Conservation (phyloP, 1,284 basidiomycete species). For the Ustilago sp. region DNA sequence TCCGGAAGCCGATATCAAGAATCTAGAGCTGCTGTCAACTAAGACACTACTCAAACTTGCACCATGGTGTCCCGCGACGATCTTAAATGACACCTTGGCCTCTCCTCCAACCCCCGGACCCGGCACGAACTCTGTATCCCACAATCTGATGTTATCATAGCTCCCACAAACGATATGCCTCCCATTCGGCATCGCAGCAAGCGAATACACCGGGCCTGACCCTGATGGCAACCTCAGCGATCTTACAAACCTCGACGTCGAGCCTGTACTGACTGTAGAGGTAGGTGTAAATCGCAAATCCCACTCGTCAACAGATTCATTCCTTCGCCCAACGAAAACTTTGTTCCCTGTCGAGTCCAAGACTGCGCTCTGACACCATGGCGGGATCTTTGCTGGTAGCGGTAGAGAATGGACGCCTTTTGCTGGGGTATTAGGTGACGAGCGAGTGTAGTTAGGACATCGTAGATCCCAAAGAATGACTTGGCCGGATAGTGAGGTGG, state of each 20-base stretch:
- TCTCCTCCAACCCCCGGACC: constrained; percentile 73
- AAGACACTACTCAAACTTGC: constrained; percentile 90
- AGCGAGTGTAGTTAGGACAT: constrained; percentile 72
- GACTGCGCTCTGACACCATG: constrained; percentile 81
- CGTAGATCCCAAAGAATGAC: constrained; percentile 91
- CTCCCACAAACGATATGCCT: constrained; percentile 91
- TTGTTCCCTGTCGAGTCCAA: constrained; percentile 90
- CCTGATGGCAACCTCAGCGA: constrained; percentile 86
- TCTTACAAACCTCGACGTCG: constrained; percentile 74
- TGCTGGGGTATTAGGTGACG: constrained; percentile 65
- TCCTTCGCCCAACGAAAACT: constrained; percentile 90
- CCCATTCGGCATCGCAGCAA: constrained; percentile 89
- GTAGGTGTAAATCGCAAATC: constrained; percentile 75
- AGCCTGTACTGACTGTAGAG: not conserved
- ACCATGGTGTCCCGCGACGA: constrained; percentile 95
- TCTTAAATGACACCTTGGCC: constrained; percentile 77
- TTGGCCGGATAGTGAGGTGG: constrained; percentile 90
- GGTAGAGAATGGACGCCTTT: constrained; percentile 83
- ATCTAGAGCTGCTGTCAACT: constrained; percentile 84
- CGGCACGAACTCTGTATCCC: constrained; percentile 81
- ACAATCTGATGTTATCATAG: constrained; percentile 90
- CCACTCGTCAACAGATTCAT: constrained; percentile 92
- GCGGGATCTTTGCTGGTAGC: constrained; percentile 89
- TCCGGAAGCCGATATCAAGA: constrained; percentile 90
- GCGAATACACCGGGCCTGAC: constrained; percentile 90